Evolutionary conservation across 177 flowering plant species (phyloP), one percentile per base, ranked within the genome.

Genomic region (Telopea speciosissima): DNA sequence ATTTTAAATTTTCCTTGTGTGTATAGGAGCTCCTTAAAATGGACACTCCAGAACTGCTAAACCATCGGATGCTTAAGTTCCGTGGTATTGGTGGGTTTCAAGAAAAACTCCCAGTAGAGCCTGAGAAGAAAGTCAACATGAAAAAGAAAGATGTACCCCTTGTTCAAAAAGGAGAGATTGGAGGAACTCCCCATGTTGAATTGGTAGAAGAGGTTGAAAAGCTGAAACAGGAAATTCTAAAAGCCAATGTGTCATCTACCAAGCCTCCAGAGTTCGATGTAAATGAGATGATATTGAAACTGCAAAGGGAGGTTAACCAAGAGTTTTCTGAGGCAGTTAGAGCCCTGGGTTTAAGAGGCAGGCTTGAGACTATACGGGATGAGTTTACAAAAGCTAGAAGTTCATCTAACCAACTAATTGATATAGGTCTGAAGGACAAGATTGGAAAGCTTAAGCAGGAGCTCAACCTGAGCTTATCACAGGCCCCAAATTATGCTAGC

Each of bases 11-110:
- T 26, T 61, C 42, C 63, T 72, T 77, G 60, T 69, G 49, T 77
- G 60, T 69, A 56, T 76, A 96, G 98, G 99, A 90, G 73, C 92
- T 96, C 69, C 26, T 5, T 60, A 79, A 80, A 71, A 90, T 96
- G 98, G 87, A 89, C 71, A 83, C 83, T 28, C 74, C 80, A 77
- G 78, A 80, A 66, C 76, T 96, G 26, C 74, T 91, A 52, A 73
- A 79, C 68, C 91, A 89, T 74, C 82, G 97, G 70, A 74, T 58
- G 74, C 86, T 78, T 1, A 93, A 96, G 79, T 96, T 90, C 83
- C 84, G 97, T 13, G 79, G 82, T 33, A 61, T 95, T 62, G 97
- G 97, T 73, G 86, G 88, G 21, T 87, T 85, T 69, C 81, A 85
- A 78, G 95, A 92, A 76, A 96, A 89, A 58, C 54, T 83, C 9